Evolutionary conservation across 2,329 filamentous ascomycete genomes (phyloP).

Genomic region (Ustulina deusta): DNA sequence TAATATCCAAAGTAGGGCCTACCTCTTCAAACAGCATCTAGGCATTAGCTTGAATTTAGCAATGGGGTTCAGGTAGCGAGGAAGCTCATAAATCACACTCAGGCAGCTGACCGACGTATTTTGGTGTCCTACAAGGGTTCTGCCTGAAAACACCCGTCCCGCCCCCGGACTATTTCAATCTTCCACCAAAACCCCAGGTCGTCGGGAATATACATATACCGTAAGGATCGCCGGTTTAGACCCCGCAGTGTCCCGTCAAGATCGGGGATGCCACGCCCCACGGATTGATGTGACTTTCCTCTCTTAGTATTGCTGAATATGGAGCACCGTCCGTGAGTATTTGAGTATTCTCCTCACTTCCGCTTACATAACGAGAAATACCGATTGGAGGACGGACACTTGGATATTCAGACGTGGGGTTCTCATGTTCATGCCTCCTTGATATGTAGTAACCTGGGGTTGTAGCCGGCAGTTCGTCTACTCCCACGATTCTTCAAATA

Average conservation of each 20-base stretch:
- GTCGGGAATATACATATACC: not conserved
- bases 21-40: not conserved
- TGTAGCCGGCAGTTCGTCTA: slow-evolving; percentile 18
- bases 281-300: slow-evolving; percentile 9
- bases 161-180: slow-evolving; percentile 1
- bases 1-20: not conserved
- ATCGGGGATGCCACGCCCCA: not conserved
- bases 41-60: not conserved
- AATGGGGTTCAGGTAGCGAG: not conserved
- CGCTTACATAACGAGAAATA: slow-evolving; percentile 2
- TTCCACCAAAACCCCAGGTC: not conserved
- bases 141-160: not conserved
- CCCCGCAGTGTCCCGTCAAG: slow-evolving; percentile 2
- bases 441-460: slow-evolving; percentile 5
- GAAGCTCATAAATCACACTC: not conserved
- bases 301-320: not conserved
- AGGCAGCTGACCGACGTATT: slow-evolving; percentile 1
- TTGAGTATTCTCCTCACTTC: not conserved
- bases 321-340: not conserved
- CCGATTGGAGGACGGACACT: slow-evolving; percentile 12
- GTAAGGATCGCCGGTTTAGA: not conserved
- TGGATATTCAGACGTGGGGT: not conserved
- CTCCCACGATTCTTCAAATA: slow-evolving; percentile 9
- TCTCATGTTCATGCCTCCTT: not conserved
- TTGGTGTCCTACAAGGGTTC: not conserved